A percentile compares a stretch with the other conserved stretches of the same genome.
Evolutionary conservation across 768 basidiomycete genomes (phyloP).

Genomic region (Rhodotorula kratochvilovae): DNA sequence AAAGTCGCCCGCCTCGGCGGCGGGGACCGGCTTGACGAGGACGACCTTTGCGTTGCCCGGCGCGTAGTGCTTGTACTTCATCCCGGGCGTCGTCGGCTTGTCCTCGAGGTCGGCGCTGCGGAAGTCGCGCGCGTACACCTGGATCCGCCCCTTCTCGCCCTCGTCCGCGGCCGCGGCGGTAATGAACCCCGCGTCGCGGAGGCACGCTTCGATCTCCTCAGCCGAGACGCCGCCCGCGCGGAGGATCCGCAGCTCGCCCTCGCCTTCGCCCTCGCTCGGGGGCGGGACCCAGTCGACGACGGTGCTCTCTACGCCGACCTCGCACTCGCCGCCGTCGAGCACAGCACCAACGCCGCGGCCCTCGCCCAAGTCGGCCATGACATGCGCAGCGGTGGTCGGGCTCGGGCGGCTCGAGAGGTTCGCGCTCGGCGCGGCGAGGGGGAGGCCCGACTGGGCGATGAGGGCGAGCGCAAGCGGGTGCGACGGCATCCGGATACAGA

Average conservation of each 20-base stretch:
- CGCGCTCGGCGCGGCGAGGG: conserved; percentile 90
- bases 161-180: neutral
- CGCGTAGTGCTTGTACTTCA: conserved; percentile 98
- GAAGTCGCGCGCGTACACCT: conserved; percentile 64
- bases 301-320: conserved; percentile 89
- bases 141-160: neutral
- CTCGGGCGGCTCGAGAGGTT: conserved; percentile 92
- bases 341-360: conserved; percentile 58
- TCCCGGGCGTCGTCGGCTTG: conserved; percentile 89
- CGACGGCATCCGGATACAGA: conserved; percentile 88
- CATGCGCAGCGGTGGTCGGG: conserved; percentile 84
- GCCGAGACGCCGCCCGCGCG: conserved; percentile 89
- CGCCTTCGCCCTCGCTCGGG: conserved; percentile 44
- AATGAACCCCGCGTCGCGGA: conserved; percentile 43
- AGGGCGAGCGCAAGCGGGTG: conserved; percentile 88
- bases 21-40: conserved; percentile 52
- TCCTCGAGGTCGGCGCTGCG: conserved; percentile 63
- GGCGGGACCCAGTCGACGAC: conserved; percentile 74
- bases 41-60: conserved; percentile 74
- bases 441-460: conserved; percentile 66
- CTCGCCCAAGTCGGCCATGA: conserved; percentile 66
- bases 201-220: conserved; percentile 66
- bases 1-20: neutral
- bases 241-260: conserved; percentile 72
- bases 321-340: conserved; percentile 85